Base-by-base conservation (phyloP, 2,329 filamentous ascomycete species). In the Teratosphaeria epicoccoides region DNA sequence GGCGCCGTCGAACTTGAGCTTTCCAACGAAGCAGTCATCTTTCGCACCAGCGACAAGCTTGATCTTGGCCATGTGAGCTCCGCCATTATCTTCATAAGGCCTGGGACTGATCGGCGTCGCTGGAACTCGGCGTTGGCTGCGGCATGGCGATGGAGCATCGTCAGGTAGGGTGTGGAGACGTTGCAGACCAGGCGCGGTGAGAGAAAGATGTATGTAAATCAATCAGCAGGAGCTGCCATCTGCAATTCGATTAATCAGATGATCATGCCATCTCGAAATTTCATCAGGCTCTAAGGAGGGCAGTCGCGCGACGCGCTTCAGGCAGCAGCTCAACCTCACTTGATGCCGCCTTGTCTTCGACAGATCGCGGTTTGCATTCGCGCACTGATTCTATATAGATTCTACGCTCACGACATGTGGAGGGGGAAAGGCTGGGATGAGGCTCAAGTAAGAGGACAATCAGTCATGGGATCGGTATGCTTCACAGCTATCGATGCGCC, bases 401-500 rank as follows among this genome's bases (percentile, higher is more conserved):
- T 14, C 11, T 9, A 11, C 28, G 4, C 14, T 22, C 17, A 40
- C 43, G 48, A 25, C 48, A 55, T 55, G 51, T 46, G 47, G 11
- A 20, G 20, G 33, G 51, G 53, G 53, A 49, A 47, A 53, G 51
- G 53, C 37, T 53, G 53, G 53, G 24, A 29, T 10, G 53, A 53
- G 24, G 14, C 6, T 17, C 44, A 49, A 28, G 48, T 52, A 20
- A 47, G 50, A 33, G 11, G 29, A 37, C 29, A 11, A 10, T 17
- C 46, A 43, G 24, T 26, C 26, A 51, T 50, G 47, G 23, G 48
- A 28, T n/a, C n/a, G n/a, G n/a, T n/a, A n/a, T 33, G 51, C 29
- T 56, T 54, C 52, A 53, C 54, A 14, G 33, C 54, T 20, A 56
- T 56, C 40, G 54, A 56, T 37, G 51, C 43, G 23, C n/a, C 49